These are phyloP conservation scores for Xerocomus brunneocitrinus DNA, from an alignment of 768 basidiomycete species.

Conservation along the genomic window DNA sequence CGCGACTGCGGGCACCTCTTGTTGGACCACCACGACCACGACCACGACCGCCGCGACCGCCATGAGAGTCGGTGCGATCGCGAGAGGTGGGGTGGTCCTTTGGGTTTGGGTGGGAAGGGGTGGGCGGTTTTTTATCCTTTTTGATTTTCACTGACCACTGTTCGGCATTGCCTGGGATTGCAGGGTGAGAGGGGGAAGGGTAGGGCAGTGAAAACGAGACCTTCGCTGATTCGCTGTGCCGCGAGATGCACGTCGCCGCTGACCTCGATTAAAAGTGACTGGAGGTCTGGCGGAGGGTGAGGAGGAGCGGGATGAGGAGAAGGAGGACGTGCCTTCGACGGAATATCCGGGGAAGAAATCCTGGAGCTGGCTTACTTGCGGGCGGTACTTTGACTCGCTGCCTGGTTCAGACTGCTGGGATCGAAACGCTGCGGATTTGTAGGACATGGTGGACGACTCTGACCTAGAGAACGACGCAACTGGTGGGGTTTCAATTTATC, in stretches of 20 bases:
- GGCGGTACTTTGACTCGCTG: constrained; percentile 41
- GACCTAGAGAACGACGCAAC: too few species aligned
- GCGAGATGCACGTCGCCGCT: constrained; percentile 67
- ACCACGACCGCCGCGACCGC: constrained; percentile 57
- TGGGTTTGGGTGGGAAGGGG: constrained; percentile 37
- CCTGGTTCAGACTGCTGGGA: constrained; percentile 13
- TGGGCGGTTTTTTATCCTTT: constrained; percentile 73
- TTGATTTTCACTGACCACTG: constrained; percentile 85
- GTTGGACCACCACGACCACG: constrained; percentile 53
- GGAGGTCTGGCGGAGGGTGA: constrained; percentile 48
- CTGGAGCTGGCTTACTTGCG: constrained; percentile 57
- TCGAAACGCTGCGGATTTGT: constrained; percentile 29
- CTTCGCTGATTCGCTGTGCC: constrained; percentile 71
- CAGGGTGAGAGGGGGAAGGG: constrained; percentile 9
- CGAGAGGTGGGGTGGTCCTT: constrained; percentile 40
- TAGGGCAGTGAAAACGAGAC: constrained; percentile 30
- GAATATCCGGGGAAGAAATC: constrained; percentile 71
- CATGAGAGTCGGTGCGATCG: constrained; percentile 44
- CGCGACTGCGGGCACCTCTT: constrained; percentile 39
- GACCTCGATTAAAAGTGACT: constrained; percentile 62
- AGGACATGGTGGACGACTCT: constrained; percentile 21
- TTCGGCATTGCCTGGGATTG: constrained; percentile 56
- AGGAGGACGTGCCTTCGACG: constrained; percentile 50
- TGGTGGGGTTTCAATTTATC: constrained; percentile 27
- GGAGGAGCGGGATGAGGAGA: constrained; percentile 19